phyloP scores from a whole-genome alignment of 1,139 yeast species.

The Debaryomyces udenii region DNA sequence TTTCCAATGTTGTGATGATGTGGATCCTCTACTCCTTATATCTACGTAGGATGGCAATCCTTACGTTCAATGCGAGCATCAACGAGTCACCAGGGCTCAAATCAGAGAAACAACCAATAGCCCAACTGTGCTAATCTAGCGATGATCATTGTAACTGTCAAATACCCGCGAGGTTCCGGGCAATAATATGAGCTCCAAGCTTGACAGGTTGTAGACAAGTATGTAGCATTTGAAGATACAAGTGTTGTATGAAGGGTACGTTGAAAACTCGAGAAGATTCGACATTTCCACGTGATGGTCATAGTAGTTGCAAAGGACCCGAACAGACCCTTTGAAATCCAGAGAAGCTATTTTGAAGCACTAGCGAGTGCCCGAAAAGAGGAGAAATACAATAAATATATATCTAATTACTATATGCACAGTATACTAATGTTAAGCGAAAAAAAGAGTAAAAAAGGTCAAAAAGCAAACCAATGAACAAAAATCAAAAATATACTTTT shows the following conservation, averaged over 20 bases:
- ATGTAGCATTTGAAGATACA: too few relatives aligned
- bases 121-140: too few relatives aligned
- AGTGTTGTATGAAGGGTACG: too few relatives aligned
- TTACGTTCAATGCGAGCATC: slow-evolving; percentile 1
- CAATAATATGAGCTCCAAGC: too few relatives aligned
- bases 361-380: too few relatives aligned
- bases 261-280: slow-evolving; percentile 1
- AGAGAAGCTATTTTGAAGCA: too few relatives aligned
- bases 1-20: slow-evolving; percentile 4
- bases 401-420: slow-evolving; percentile 16
- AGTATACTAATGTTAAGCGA: slow-evolving; percentile 11
- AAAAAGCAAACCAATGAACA: slow-evolving; percentile 7
- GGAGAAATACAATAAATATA: slow-evolving; percentile 9
- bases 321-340: too few relatives aligned
- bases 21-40: slow-evolving; percentile 1
- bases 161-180: too few relatives aligned
- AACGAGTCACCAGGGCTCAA: slow-evolving; percentile 7
- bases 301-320: too few relatives aligned
- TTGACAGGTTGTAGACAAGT: too few relatives aligned
- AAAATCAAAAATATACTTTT: slow-evolving; percentile 9
- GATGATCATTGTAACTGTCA: too few relatives aligned
- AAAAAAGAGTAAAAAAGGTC: slow-evolving; percentile 4
- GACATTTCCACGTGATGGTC: slow-evolving; percentile 1
- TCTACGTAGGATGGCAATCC: slow-evolving; percentile 10
- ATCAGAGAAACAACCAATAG: too few relatives aligned